phyloP scores from a whole-genome alignment of 306 rosid species.

The Cicer cuneatum region DNA sequence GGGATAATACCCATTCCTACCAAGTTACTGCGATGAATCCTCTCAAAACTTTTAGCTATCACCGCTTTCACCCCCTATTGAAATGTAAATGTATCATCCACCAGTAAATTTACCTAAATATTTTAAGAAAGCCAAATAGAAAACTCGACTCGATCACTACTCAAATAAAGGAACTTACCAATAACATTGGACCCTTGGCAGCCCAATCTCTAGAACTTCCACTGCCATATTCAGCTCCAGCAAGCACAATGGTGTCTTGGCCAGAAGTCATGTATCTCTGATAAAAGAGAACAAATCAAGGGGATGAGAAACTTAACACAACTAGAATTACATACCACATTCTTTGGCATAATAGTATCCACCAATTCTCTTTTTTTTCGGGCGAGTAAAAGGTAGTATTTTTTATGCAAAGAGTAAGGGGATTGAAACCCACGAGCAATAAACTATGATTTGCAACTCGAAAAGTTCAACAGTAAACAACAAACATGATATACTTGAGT shows the following conservation, averaged over 20 bases:
- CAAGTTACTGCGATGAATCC: conserved; percentile 94
- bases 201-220: conserved; percentile 98
- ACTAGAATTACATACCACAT: conserved; percentile 7
- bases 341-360: neutral
- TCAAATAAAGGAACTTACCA: conserved; percentile 60
- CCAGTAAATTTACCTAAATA: neutral
- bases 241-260: conserved; percentile 78
- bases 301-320: conserved; percentile 33
- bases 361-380: neutral
- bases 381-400: neutral
- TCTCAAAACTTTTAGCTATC: conserved; percentile 88
- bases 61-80: conserved; percentile 93
- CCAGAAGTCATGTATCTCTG: conserved; percentile 83
- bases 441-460: neutral
- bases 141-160: conserved; percentile 6
- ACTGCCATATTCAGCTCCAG: conserved; percentile 95
- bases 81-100: conserved; percentile 29
- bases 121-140: conserved; percentile 14
- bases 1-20: conserved; percentile 97
- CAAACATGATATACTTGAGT: conserved; percentile 10
- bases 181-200: conserved; percentile 97
- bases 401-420: neutral
- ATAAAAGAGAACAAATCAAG: conserved; percentile 40
- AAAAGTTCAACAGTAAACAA: neutral
- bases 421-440: conserved; percentile 5